Percentiles rank a stretch among this genome's conserved stretches.
phyloP scores from a whole-genome alignment of 305 asterid genomes.

The Andrographis paniculata region DNA sequence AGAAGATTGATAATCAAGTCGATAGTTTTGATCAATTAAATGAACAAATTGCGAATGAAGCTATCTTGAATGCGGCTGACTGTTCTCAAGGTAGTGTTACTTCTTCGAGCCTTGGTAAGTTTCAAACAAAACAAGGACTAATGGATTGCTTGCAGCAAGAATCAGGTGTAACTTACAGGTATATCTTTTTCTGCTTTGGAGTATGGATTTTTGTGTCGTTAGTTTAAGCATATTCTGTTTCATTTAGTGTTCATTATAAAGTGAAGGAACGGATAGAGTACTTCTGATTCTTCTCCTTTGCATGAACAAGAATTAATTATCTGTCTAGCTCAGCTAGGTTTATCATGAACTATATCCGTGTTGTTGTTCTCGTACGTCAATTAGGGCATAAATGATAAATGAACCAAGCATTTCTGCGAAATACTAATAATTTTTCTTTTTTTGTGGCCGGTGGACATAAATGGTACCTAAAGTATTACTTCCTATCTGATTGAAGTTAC shows the following conservation, averaged over 20 bases:
- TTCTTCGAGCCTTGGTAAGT: slow-evolving; percentile 13
- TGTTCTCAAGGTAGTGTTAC: slow-evolving; percentile 17
- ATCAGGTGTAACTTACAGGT: slow-evolving; percentile 37
- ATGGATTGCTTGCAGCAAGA: slow-evolving; percentile 21
- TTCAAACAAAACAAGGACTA: slow-evolving; percentile 20
- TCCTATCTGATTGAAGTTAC: slow-evolving; percentile 4
- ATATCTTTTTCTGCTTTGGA: slow-evolving; percentile 19
- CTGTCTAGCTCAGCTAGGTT: too few species aligned
- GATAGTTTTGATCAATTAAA: slow-evolving; percentile 17
- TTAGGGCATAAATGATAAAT: too few species aligned
- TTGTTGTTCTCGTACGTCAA: too few species aligned
- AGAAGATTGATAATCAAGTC: slow-evolving; percentile 19
- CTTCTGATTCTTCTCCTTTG: neutral
- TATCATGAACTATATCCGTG: too few species aligned
- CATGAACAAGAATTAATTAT: too few species aligned
- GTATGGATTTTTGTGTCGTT: neutral
- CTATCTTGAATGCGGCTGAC: slow-evolving; percentile 6
- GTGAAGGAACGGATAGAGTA: neutral
- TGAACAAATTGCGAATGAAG: slow-evolving; percentile 17
- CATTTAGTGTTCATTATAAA: slow-evolving; percentile 1
- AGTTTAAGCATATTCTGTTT: slow-evolving; percentile 5
- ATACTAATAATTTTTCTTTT: too few species aligned
- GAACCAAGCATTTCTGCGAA: too few species aligned
- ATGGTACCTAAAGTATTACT: neutral
- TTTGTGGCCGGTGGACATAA: too few species aligned